These are phyloP conservation scores for Cylindrotheca fusiformis DNA, from an alignment of 108 stramenopile species.

Conservation along the genomic window DNA sequence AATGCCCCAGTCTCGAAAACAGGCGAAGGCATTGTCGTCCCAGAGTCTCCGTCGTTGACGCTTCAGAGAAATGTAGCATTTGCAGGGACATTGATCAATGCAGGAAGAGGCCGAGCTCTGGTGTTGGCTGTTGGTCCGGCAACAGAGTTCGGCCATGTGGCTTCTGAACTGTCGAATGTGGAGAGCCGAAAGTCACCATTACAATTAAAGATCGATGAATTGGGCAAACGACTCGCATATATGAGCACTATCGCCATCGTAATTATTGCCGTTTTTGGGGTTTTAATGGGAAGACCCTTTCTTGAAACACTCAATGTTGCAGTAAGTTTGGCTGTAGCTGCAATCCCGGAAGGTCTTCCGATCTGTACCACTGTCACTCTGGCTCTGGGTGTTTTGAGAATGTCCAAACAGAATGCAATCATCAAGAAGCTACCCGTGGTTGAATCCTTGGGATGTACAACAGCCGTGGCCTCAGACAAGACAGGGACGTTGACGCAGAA, in stretches of 20 bases:
- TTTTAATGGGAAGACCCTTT: constrained; percentile 77
- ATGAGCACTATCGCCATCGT: constrained; percentile 80
- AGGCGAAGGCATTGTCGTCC: constrained; percentile 33
- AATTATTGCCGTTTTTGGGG: constrained; percentile 83
- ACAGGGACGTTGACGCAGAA: constrained; percentile 98
- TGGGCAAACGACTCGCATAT: constrained; percentile 83
- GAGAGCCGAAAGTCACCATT: constrained; percentile 86
- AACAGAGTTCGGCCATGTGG: constrained; percentile 94
- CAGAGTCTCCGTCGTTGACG: constrained; percentile 44
- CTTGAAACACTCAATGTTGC: constrained; percentile 91
- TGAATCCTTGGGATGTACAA: constrained; percentile 94
- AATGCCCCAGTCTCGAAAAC: constrained; percentile 81
- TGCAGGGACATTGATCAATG: constrained; percentile 90
- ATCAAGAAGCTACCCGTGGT: constrained; percentile 94
- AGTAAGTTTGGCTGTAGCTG: constrained; percentile 97
- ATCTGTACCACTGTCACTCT: constrained; percentile 89
- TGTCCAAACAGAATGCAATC: constrained; percentile 89
- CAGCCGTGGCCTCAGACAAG: constrained; percentile 94
- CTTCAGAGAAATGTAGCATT: constrained; percentile 91
- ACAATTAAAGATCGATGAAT: constrained; percentile 94
- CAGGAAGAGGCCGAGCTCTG: constrained; percentile 86
- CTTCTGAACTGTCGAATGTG: constrained; percentile 74
- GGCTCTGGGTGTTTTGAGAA: constrained; percentile 91
- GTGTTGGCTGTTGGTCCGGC: constrained; percentile 83
- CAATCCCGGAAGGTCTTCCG: constrained; percentile 92